Evolutionary conservation across 2,329 filamentous ascomycete genomes (phyloP), one percentile per base, ranked within the genome.

Genomic region (Fusarium goolgardi): DNA sequence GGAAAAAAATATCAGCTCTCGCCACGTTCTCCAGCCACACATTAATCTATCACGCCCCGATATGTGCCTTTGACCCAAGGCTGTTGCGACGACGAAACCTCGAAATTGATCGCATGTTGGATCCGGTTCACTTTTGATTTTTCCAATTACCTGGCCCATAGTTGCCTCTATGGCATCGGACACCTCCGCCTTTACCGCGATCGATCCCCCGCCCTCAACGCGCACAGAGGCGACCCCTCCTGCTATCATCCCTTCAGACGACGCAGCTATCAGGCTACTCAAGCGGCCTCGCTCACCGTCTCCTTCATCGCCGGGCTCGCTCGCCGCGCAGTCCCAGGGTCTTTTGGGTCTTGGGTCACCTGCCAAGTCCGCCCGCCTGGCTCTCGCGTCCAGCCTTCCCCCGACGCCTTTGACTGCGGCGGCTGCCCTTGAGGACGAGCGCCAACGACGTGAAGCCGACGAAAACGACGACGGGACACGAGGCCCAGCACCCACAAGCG

Each of bases 361-460:
- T 7, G 80, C 83, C 52, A 88, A 88, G 74, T 79, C 84, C 49
- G 84, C 85, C 55, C 83, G 85, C 29, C 78, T 86, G 23, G 82
- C 81, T 46, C 69, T 83, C 70, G 71, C 79, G 53, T 78, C 79
- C 35, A 78, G 80, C 62, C 80, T 79, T 59, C 81, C 84, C 16
- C 80, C 83, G 43, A 76, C 81, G 59, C 80, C 83, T 46, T 76
- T 87, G 65, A 86, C 86, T 21, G 85, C 82, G 66, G 84, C 84
- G 35, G 84, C 83, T 57, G 85, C 84, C 52, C 75, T 86, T 37
- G 84, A 85, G 67, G 85, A 88, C 73, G 82, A 86, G 73, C 81
- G 81, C 65, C 81, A 81, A 47, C 81, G 80, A 67, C 80, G 81
- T 62, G 82, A 85, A 71, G 74, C 75, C 51, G 69, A 74, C 58